Evolutionary conservation across 495 filamentous ascomycete species (phyloP).

Genomic region (Aspergillus sparsus): DNA sequence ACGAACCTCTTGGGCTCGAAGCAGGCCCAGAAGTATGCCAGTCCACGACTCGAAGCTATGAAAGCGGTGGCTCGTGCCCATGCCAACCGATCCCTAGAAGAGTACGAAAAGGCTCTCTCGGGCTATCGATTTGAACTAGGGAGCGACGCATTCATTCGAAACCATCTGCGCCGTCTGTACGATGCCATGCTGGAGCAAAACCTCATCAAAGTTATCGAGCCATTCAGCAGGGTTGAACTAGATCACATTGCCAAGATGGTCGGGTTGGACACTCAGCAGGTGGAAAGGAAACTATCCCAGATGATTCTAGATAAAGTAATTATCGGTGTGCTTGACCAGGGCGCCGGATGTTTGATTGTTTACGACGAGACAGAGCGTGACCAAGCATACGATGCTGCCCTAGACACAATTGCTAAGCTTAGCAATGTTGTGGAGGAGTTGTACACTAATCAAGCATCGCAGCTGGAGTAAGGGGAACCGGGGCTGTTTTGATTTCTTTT

Average conservation of each 20-base stretch:
- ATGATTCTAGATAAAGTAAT: constrained; percentile 99
- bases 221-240: constrained; percentile 95
- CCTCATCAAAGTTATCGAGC: constrained; percentile 98
- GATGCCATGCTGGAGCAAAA: constrained; percentile 99
- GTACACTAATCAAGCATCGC: constrained; percentile 94
- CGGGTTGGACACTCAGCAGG: constrained; percentile 91
- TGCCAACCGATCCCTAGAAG: constrained; percentile 88
- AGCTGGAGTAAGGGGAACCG: constrained; percentile 69
- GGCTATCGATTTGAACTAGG: constrained; percentile 89
- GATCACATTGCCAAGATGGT: constrained; percentile 97
- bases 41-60: constrained; percentile 94
- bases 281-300: constrained; percentile 95
- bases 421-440: constrained; percentile 96
- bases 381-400: constrained; percentile 88
- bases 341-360: constrained; percentile 94
- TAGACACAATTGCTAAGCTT: constrained; percentile 95
- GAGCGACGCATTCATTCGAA: constrained; percentile 90
- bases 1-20: constrained; percentile 89
- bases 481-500: constrained; percentile 18
- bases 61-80: constrained; percentile 96
- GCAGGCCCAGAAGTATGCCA: constrained; percentile 93
- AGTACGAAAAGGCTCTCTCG: constrained; percentile 90
- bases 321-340: constrained; percentile 94
- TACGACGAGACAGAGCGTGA: constrained; percentile 94
- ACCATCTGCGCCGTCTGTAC: constrained; percentile 90